Evolutionary conservation across 1,284 basidiomycete species (phyloP).

Genomic region (Pisolithus thermaeus): DNA sequence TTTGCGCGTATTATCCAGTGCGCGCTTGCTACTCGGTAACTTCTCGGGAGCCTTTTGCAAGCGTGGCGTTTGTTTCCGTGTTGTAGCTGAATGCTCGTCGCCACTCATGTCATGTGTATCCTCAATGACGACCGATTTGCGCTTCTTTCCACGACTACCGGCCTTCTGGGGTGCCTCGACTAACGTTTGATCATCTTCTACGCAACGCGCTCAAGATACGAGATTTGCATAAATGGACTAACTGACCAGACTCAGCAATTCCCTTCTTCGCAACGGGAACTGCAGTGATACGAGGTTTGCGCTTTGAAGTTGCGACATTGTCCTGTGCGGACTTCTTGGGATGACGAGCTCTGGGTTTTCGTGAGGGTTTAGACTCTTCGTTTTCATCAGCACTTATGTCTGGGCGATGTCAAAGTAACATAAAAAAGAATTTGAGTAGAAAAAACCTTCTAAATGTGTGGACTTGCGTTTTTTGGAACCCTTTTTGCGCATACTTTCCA

Average conservation of each 20-base stretch:
- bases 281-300: conserved; percentile 9
- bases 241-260: conserved; percentile 3
- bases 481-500: not conserved
- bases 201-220: not conserved
- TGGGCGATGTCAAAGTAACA: not conserved
- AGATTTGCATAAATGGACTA: not conserved
- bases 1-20: not conserved
- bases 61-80: not conserved
- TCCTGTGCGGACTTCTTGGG: not conserved
- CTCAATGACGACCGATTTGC: not conserved
- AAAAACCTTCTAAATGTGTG: not conserved
- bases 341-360: not conserved
- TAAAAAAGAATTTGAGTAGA: not conserved
- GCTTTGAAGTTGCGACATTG: not conserved
- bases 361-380: not conserved
- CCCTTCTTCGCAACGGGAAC: not conserved
- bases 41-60: not conserved
- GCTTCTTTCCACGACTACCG: conserved; percentile 3
- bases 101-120: not conserved
- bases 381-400: not conserved
- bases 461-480: not conserved
- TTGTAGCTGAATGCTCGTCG: not conserved
- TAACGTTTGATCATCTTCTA: conserved; percentile 26
- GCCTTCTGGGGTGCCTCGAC: conserved; percentile 15
- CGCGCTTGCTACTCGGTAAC: not conserved